phyloP scores from a whole-genome alignment of 2,329 filamentous ascomycete species.

The Diaporthe capsici region DNA sequence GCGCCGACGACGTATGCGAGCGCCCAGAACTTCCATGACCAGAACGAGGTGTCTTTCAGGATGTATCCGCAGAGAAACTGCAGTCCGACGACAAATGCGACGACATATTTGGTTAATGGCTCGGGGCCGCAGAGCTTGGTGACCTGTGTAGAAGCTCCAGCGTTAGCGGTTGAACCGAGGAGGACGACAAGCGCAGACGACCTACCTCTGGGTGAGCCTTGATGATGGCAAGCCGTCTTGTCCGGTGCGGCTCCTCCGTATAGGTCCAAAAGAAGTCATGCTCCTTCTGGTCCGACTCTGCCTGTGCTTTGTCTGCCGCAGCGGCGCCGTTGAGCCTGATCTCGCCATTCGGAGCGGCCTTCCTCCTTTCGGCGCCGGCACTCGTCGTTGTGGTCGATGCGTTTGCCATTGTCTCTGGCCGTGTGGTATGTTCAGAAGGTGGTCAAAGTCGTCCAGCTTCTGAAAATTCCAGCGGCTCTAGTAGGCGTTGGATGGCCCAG shows the following conservation, averaged over 20 bases:
- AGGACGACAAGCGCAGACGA: neutral
- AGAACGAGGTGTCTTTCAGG: conserved; percentile 82
- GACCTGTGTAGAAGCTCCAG: conserved; percentile 70
- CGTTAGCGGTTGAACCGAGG: neutral
- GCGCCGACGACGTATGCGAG: conserved; percentile 93
- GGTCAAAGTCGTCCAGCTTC: conserved; percentile 18
- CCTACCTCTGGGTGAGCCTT: conserved; percentile 95
- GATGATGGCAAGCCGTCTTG: conserved; percentile 92
- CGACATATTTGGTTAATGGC: conserved; percentile 94
- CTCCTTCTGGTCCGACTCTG: conserved; percentile 55
- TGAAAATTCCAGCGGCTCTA: conserved; percentile 13
- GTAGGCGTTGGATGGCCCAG: conserved; percentile 16
- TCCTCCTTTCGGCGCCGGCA: conserved; percentile 46
- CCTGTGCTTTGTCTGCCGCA: conserved; percentile 54
- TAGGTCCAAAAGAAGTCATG: conserved; percentile 97
- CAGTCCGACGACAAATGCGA: conserved; percentile 84
- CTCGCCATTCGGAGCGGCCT: conserved; percentile 40
- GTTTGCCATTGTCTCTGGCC: conserved; percentile 46
- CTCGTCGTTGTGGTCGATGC: conserved; percentile 47
- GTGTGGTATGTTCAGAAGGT: neutral
- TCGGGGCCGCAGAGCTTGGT: conserved; percentile 98
- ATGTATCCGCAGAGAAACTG: conserved; percentile 84
- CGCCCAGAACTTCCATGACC: conserved; percentile 87
- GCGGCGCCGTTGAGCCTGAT: conserved; percentile 38
- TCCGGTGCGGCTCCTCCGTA: conserved; percentile 96